phyloP scores from a whole-genome alignment of 495 filamentous ascomycete species.

The Aspergillus avenaceus region DNA sequence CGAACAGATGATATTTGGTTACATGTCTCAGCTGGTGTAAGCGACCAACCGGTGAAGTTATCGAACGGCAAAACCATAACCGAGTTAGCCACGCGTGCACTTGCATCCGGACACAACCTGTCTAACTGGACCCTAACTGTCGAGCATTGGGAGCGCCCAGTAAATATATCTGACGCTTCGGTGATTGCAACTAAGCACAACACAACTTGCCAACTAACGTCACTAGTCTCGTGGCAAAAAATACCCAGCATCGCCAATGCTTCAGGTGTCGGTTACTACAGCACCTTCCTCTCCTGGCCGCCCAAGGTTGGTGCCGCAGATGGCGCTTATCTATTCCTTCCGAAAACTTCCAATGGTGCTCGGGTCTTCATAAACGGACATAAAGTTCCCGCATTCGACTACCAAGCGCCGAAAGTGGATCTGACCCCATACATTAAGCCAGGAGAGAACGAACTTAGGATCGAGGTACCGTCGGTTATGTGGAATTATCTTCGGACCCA shows the following conservation, averaged over 20 bases:
- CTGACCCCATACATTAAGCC: neutral
- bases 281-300: slow-evolving; percentile 33
- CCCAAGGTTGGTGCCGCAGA: slow-evolving; percentile 8
- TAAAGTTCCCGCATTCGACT: slow-evolving; percentile 2
- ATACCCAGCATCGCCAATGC: slow-evolving; percentile 59
- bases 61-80: slow-evolving; percentile 24
- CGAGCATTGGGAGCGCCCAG: slow-evolving; percentile 37
- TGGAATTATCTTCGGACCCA: slow-evolving; percentile 5
- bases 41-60: slow-evolving; percentile 10
- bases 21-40: slow-evolving; percentile 12
- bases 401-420: slow-evolving; percentile 1
- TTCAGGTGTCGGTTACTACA: slow-evolving; percentile 59
- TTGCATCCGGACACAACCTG: slow-evolving; percentile 16
- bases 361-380: neutral
- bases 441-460: neutral
- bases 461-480: slow-evolving; percentile 2
- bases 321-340: slow-evolving; percentile 19
- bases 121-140: slow-evolving; percentile 39
- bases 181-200: slow-evolving; percentile 23
- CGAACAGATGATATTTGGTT: slow-evolving; percentile 7
- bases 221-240: slow-evolving; percentile 33
- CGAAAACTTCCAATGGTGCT: slow-evolving; percentile 1
- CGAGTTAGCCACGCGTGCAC: slow-evolving; percentile 3
- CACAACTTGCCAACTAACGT: slow-evolving; percentile 23
- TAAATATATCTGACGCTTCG: slow-evolving; percentile 23